Evolutionary conservation across 2,329 filamentous ascomycete genomes (phyloP), one percentile per base, ranked within the genome.

Genomic region (Trichoderma sp.): DNA sequence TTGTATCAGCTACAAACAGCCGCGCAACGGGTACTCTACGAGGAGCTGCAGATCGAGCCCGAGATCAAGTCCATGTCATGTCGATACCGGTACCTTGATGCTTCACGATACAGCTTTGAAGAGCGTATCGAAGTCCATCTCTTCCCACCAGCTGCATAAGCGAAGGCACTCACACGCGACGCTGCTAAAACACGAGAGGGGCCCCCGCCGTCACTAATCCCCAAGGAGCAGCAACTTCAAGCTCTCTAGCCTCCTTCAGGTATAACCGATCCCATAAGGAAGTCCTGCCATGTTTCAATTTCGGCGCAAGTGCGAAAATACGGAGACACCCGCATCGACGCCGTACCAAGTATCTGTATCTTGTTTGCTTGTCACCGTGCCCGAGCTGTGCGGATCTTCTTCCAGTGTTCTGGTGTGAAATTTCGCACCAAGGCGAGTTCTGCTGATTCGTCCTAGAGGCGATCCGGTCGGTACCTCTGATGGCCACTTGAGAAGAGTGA

Each of bases 131-230:
- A 34, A 24, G 14, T 52, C 17, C 28, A 3, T 63, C 50, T 10
- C 26, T 19, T 21, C 30, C 60, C 48, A 43, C 24, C 28, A 26
- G 34, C 41, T 55, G 60, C 60, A 63, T 63, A 54, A 55, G 41
- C 60, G 48, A 55, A 54, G 57, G 50, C 60, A 54, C 50, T 63
- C 60, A 63, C 60, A 55, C 60, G 60, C 60, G 60, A 63, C 60
- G 60, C 15, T 34, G 60, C 60, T 63, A 28, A 28, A 63, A 64
- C 61, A 44, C 51, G 28, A 56, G 43, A 55, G 28, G 50, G 44
- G n/a, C 39, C 43, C 30, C 61, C 44, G 43, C 45, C 9, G 30
- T 44, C 2, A 26, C 61, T 57, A 64, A 52, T 41, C 41, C 45
- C 5, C 12, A 41, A 41, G 15, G n/a, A 63, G 61, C 24, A 56